Percentiles rank a stretch among this genome's conserved stretches.
Evolutionary conservation across 2,329 filamentous ascomycete genomes (phyloP).

Genomic region (Rutstroemia sp.): DNA sequence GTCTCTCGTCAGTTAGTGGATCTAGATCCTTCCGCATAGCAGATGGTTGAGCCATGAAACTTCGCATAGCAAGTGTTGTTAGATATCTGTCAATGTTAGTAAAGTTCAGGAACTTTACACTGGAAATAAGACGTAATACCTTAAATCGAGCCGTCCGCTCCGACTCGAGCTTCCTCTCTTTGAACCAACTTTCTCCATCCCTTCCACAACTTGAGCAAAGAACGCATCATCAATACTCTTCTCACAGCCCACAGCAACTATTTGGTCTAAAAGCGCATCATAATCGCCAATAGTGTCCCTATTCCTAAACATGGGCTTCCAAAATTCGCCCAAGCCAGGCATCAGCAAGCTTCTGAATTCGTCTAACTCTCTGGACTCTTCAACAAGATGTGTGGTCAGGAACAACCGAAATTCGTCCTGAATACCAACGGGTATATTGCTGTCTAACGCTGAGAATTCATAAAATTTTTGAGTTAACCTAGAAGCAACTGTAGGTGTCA

Average conservation of each 20-base stretch:
- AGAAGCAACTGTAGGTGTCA: not conserved
- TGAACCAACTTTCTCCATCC: constrained; percentile 47
- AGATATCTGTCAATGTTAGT: constrained; percentile 41
- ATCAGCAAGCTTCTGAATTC: constrained; percentile 42
- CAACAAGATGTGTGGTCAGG: constrained; percentile 43
- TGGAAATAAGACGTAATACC: constrained; percentile 35
- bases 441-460: constrained; percentile 16
- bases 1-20: constrained; percentile 45
- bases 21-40: constrained; percentile 42
- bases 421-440: constrained; percentile 37
- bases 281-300: constrained; percentile 9
- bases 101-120: not conserved
- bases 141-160: constrained; percentile 51
- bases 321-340: constrained; percentile 37
- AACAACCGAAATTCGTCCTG: constrained; percentile 51
- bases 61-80: constrained; percentile 53
- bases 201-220: constrained; percentile 39
- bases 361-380: constrained; percentile 38
- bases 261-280: constrained; percentile 42
- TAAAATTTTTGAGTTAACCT: constrained; percentile 13
- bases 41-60: constrained; percentile 42
- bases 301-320: constrained; percentile 28
- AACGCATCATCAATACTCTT: constrained; percentile 45
- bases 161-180: constrained; percentile 42
- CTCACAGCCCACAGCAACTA: constrained; percentile 53